Conservation (phyloP, 2,329 filamentous ascomycete genomes). For the Talaromyces sp. region DNA sequence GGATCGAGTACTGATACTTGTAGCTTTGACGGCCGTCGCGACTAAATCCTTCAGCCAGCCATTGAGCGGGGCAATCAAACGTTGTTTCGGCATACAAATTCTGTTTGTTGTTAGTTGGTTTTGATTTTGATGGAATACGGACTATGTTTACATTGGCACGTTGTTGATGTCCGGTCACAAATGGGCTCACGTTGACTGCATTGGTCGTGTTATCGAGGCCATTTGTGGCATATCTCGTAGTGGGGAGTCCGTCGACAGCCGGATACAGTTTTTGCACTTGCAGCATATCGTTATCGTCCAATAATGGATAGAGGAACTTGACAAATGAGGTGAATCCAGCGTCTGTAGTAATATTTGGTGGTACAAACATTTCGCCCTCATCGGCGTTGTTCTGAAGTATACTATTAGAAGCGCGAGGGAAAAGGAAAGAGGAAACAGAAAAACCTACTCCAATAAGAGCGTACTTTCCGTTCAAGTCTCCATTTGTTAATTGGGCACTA, state of each 20-base stretch:
- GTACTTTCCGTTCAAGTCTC: constrained; percentile 35
- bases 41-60: constrained; percentile 47
- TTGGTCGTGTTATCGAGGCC: constrained; percentile 33
- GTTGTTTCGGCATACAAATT: constrained; percentile 53
- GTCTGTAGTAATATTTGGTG: constrained; percentile 12
- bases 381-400: constrained; percentile 32
- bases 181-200: constrained; percentile 45
- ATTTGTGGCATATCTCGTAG: constrained; percentile 28
- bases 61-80: constrained; percentile 53
- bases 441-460: constrained; percentile 28
- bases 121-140: not conserved
- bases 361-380: constrained; percentile 39
- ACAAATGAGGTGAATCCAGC: constrained; percentile 5
- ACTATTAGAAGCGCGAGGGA: constrained; percentile 32
- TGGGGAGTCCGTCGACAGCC: constrained; percentile 14
- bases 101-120: not conserved
- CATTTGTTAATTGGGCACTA: constrained; percentile 36
- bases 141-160: constrained; percentile 29
- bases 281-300: constrained; percentile 36
- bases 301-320: constrained; percentile 33
- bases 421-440: not conserved
- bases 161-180: constrained; percentile 51
- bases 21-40: constrained; percentile 27
- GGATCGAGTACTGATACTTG: constrained; percentile 54
- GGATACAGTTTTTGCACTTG: constrained; percentile 36